Percentiles rank a stretch among this genome's conserved stretches.
Evolutionary conservation across 2,329 filamentous ascomycete genomes (phyloP).

Genomic region (Aspergillaceae sp.): DNA sequence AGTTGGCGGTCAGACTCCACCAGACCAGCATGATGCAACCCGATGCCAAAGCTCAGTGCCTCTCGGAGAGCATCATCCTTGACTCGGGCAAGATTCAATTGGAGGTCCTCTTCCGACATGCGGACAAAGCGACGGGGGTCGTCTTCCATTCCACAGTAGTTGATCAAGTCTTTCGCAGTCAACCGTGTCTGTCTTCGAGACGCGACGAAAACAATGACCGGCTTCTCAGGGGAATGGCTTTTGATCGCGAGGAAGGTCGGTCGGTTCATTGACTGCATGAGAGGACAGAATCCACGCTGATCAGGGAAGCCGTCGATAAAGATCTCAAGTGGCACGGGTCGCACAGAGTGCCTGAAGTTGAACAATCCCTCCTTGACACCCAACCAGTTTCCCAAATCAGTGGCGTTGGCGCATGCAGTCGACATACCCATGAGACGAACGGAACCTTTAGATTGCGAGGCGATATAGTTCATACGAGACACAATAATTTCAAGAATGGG

Average conservation of each 20-base stretch:
- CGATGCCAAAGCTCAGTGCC: slow-evolving; percentile 94
- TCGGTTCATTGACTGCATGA: slow-evolving; percentile 99
- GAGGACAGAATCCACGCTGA: slow-evolving; percentile 84
- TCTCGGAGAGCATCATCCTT: slow-evolving; percentile 90
- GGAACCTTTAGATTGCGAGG: slow-evolving; percentile 78
- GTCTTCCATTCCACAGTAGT: slow-evolving; percentile 96
- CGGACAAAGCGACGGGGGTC: slow-evolving; percentile 86
- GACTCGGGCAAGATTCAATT: slow-evolving; percentile 76
- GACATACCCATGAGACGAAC: slow-evolving; percentile 97
- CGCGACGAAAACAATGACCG: slow-evolving; percentile 96
- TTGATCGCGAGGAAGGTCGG: slow-evolving; percentile 96
- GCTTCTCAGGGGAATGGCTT: slow-evolving; percentile 89
- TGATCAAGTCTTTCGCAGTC: slow-evolving; percentile 93
- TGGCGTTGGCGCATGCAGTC: slow-evolving; percentile 92
- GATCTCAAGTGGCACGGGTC: slow-evolving; percentile 88
- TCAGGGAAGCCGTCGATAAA: slow-evolving; percentile 98
- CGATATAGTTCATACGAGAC: slow-evolving; percentile 94
- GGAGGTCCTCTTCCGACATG: slow-evolving; percentile 91
- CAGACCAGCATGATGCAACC: slow-evolving; percentile 90
- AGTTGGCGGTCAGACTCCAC: slow-evolving; percentile 89
- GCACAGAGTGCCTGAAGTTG: slow-evolving; percentile 95
- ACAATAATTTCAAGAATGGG: slow-evolving; percentile 98
- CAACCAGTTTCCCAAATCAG: slow-evolving; percentile 89
- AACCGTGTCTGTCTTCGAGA: slow-evolving; percentile 89
- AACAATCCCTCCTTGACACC: slow-evolving; percentile 92